phyloP scores from a whole-genome alignment of 768 basidiomycete genomes.

The Pulveroboletus frians region DNA sequence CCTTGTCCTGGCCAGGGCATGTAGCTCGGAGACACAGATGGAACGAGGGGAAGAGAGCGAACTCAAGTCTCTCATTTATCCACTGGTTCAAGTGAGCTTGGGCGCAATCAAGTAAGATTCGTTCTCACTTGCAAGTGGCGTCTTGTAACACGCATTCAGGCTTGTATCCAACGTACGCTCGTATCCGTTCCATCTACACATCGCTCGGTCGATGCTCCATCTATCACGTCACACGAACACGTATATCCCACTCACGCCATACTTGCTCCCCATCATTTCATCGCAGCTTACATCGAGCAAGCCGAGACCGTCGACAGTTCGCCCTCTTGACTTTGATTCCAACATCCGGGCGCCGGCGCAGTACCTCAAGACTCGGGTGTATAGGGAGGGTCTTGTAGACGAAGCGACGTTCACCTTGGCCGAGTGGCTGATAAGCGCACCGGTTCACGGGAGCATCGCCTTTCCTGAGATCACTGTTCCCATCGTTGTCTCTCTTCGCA shows the following conservation, averaged over 20 bases:
- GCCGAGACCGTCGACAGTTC: conserved; percentile 79
- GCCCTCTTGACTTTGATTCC: conserved; percentile 84
- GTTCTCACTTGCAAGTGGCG: not conserved
- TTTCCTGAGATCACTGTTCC: conserved; percentile 93
- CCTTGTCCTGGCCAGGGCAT: conserved; percentile 78
- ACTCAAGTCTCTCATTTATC: conserved; percentile 86
- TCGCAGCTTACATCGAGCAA: conserved; percentile 65
- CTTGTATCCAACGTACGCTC: conserved; percentile 88
- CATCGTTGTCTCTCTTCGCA: conserved; percentile 63
- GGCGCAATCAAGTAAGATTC: conserved; percentile 81
- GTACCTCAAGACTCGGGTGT: conserved; percentile 84
- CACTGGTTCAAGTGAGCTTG: conserved; percentile 88
- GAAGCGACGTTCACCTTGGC: conserved; percentile 74
- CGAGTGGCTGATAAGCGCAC: conserved; percentile 69
- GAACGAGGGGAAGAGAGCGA: conserved; percentile 63
- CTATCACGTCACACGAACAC: conserved; percentile 77
- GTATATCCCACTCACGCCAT: conserved; percentile 84
- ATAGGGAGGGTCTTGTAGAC: conserved; percentile 76
- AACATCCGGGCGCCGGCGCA: conserved; percentile 83
- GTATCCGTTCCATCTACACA: conserved; percentile 91
- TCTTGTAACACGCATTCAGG: conserved; percentile 38
- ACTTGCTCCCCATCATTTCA: conserved; percentile 81
- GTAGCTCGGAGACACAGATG: conserved; percentile 52
- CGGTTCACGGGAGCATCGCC: conserved; percentile 79
- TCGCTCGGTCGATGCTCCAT: conserved; percentile 82